Base-by-base conservation (phyloP, 805 yeast genomes). In the Crinitomyces ghanaensis region DNA sequence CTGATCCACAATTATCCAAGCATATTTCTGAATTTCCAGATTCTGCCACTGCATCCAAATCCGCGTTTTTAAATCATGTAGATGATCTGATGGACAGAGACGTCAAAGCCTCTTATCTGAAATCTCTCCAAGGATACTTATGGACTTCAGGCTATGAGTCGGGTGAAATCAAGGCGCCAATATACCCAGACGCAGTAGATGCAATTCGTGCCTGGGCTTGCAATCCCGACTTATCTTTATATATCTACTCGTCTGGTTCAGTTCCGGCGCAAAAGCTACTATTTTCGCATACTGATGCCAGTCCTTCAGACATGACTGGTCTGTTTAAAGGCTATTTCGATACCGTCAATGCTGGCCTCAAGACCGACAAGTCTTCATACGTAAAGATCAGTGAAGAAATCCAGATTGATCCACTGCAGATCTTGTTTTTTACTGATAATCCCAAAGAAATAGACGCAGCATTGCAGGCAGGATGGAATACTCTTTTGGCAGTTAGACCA, bases 231-330 rank as follows among this genome's bases (percentile, higher is more conserved):
- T 31, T 26, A 6, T 24, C 20, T n/a, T 59, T 83, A 0, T 80
- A 66, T 49, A 83, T 86, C 13, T 86, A 86, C 57, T 84, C 95
- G 0, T 80, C 93, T 18, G 97, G 97, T 1, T 77, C 91, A 27
- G 73, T 86, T 16, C 70, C 74, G 38, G 96, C 96, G 1, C 97
- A 86, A 47, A 78, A 76, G 46, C 59, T 86, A 39, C 57, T 86
- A 37, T 83, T 86, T 49, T 66, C 65, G 0, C 69, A 80, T 50
- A 86, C 80, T 6, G 56, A 59, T 3, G 55, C 56, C 6, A 53
- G 54, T 4, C 53, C 48, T 6, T 34, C 33, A 4, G 81, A 80
- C 52, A 53, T 83, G 47, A 78, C 70, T 27, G 52, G 55, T 1
- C 51, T 53, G 15, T 50, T 86, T 14, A 39, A 59, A 5, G 93